Evolutionary conservation across 192 early-diverging fungal species (phyloP), one percentile per base, ranked within the genome.

Genomic region (Martensiomyces pterosporus): DNA sequence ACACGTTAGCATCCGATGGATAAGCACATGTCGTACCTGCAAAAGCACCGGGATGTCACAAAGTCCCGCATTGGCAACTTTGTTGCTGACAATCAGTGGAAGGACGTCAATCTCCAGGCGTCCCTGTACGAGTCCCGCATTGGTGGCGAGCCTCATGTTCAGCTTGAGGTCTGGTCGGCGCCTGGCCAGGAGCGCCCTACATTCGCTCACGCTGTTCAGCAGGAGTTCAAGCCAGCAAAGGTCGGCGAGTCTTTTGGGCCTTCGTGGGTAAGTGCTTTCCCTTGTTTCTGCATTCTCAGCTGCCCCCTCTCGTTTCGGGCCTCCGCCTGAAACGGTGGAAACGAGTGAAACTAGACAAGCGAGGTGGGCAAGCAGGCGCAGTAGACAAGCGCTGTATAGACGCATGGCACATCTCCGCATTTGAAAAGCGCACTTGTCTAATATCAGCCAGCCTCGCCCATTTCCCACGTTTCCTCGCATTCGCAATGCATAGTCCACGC

Each of bases 221-320:
- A 82, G 21, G 45, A 79, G 29, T 99, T 82, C 49, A 57, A 59
- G 45, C 77, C 85, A 2, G 79, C 86, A 10, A 46, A 81, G 9
- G 60, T 85, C 2, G 97, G 93, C 3, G 82, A 85, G 18, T 57
- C 24, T 37, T 90, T 93, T 72, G 91, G 92, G 24, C 94, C 91
- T 16, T 89, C 86, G 43, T 92, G 88, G 89, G 36, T 39, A 43
- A 12, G 10, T 23, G 10, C 14, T 19, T 45, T 13, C 26, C n/a
- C n/a, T n/a, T n/a, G n/a, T n/a, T n/a, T n/a, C n/a, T n/a, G n/a
- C n/a, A n/a, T n/a, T n/a, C n/a, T n/a, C n/a, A n/a, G n/a, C n/a
- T n/a, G n/a, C n/a, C n/a, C n/a, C n/a, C n/a, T n/a, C n/a, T n/a
- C n/a, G n/a, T n/a, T n/a, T n/a, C n/a, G n/a, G n/a, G n/a, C n/a